Base-by-base conservation (phyloP, 2,329 filamentous ascomycete species). In the Aureobasidium leucospermi region DNA sequence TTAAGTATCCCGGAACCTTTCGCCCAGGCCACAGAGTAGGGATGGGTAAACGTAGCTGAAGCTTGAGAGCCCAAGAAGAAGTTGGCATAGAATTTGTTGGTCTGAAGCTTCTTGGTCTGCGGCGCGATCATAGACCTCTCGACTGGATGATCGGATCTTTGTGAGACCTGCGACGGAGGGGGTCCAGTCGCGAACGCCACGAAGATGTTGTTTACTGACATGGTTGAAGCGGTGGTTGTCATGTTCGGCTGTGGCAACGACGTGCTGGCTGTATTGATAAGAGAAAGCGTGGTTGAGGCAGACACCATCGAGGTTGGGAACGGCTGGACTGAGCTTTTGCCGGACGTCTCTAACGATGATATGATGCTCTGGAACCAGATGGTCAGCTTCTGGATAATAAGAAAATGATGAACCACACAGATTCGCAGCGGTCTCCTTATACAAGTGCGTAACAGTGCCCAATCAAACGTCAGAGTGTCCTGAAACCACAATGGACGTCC, bases 51-150 rank as follows among this genome's bases (percentile, higher is more conserved):
- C 0, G 85, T 79, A 0, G 86, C 81, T 6, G 81, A 81, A 4
- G 78, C 82, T 71, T 96, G 90, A 45, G 79, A 80, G 4, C 85
- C 87, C 0, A 96, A 78, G 70, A 90, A 90, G 63, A 94, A 84
- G 67, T 94, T 94, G 65, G 86, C 73, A 60, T 79, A 80, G 65
- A 80, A 80, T 58, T 89, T 92, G 77, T 92, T 93, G 28, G 89
- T 93, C 52, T 83, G 78, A 47, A 89, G 74, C 3, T 86, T 71
- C 15, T 68, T 68, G 7, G 65, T 60, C 48, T 75, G 72, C 38
- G 68, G 65, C 56, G 75, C 71, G 36, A 76, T 74, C 41, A 38
- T 74, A 19, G 65, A 68, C 7, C 67, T 66, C 9, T 73, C 66
- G 0, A 76, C 73, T 9, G 77, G 76, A 60, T 79, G 76, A 45